A percentile compares a stretch with the other conserved stretches of the same genome.
Evolutionary conservation across 306 rosid species (phyloP).

Genomic region (Cajanus cajan): DNA sequence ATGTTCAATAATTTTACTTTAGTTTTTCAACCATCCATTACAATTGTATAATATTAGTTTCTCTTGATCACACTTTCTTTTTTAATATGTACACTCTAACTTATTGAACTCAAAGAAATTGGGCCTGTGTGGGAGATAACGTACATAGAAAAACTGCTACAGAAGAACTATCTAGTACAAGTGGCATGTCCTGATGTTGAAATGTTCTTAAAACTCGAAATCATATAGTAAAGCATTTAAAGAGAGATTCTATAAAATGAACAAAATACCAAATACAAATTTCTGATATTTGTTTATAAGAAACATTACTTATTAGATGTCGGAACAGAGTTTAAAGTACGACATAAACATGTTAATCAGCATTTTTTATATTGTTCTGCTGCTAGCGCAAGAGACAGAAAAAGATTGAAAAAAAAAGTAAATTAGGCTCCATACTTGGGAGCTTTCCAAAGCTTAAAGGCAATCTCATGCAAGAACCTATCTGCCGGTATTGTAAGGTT

Average conservation of each 20-base stretch:
- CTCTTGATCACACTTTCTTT: not conserved
- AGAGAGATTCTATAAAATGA: not conserved
- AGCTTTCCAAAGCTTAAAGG: slow-evolving; percentile 97
- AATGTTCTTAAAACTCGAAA: not conserved
- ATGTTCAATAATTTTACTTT: not conserved
- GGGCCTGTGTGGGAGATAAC: not conserved
- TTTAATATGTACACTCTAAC: not conserved
- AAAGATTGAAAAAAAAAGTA: not conserved
- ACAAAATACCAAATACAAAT: not conserved
- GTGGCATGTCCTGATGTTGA: not conserved
- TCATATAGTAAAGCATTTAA: not conserved
- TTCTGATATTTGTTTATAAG: not conserved
- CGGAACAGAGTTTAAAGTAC: not conserved
- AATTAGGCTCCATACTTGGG: slow-evolving; percentile 94
- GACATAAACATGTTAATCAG: slow-evolving; percentile 8
- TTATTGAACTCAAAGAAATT: not conserved
- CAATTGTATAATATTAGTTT: not conserved
- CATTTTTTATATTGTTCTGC: slow-evolving; percentile 14
- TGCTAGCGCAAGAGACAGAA: slow-evolving; percentile 5
- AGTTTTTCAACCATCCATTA: not conserved
- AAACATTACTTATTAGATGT: slow-evolving; percentile 16
- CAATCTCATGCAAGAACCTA: slow-evolving; percentile 88
- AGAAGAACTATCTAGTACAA: not conserved
- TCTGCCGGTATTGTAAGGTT: slow-evolving; percentile 89
- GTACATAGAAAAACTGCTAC: not conserved